A percentile compares a stretch with the other conserved stretches of the same genome.
Conservation (phyloP, 2,329 filamentous ascomycete genomes). For the Leptographium procerum region DNA sequence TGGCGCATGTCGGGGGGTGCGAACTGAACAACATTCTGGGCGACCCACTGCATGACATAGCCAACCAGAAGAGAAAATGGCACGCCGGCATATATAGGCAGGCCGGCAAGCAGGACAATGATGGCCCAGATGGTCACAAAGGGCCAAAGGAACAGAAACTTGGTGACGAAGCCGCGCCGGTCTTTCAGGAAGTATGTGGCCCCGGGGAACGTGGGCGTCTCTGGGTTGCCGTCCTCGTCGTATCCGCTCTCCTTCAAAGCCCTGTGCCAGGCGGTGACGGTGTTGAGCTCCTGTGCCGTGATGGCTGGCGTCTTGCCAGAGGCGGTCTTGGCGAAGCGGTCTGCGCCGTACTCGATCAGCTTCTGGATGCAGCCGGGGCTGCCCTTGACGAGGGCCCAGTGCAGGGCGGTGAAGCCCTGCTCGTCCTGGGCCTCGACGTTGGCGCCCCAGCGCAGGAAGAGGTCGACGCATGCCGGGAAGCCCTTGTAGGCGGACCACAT, state of each 20-base stretch:
- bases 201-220: slow-evolving; percentile 58
- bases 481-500: slow-evolving; percentile 99
- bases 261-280: slow-evolving; percentile 45
- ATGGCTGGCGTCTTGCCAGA: slow-evolving; percentile 82
- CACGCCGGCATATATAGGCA: slow-evolving; percentile 65
- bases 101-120: slow-evolving; percentile 59
- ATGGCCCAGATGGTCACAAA: slow-evolving; percentile 63
- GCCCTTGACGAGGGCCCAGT: slow-evolving; percentile 95
- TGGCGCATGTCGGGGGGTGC: slow-evolving; percentile 80
- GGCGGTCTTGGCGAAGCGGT: slow-evolving; percentile 79
- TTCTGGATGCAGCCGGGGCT: slow-evolving; percentile 84
- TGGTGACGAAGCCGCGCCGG: slow-evolving; percentile 63
- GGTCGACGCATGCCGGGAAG: slow-evolving; percentile 79
- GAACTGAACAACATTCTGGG: slow-evolving; percentile 66
- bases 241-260: slow-evolving; percentile 17
- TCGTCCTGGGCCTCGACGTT: slow-evolving; percentile 86
- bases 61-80: slow-evolving; percentile 56
- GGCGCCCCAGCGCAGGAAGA: slow-evolving; percentile 90
- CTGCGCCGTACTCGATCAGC: slow-evolving; percentile 87
- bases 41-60: slow-evolving; percentile 65
- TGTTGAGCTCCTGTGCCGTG: slow-evolving; percentile 86
- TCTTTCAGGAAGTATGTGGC: slow-evolving; percentile 66
- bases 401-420: slow-evolving; percentile 84
- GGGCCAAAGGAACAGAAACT: slow-evolving; percentile 85
- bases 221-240: slow-evolving; percentile 57